phyloP scores from a whole-genome alignment of 768 basidiomycete genomes.

The Phylloporus arenicola region DNA sequence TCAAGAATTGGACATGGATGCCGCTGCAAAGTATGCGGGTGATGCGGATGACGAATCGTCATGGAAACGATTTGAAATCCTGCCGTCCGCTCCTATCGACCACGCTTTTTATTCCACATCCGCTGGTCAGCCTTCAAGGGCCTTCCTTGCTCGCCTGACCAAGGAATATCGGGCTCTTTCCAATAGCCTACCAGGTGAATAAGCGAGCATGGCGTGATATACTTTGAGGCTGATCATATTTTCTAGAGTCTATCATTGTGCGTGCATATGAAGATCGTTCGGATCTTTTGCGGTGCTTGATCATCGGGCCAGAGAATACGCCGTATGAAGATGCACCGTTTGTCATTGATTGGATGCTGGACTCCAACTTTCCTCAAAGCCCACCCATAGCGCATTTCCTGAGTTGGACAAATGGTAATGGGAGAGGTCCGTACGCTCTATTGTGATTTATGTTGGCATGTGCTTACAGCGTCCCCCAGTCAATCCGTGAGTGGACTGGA shows the following conservation, averaged over 20 bases:
- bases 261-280: slow-evolving; percentile 86
- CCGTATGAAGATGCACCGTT: slow-evolving; percentile 95
- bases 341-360: slow-evolving; percentile 90
- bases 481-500: slow-evolving; percentile 58
- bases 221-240: slow-evolving; percentile 5
- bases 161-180: slow-evolving; percentile 81
- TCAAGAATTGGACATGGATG: slow-evolving; percentile 26
- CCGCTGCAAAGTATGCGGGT: slow-evolving; percentile 22
- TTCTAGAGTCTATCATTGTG: slow-evolving; percentile 77
- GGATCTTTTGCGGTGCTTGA: slow-evolving; percentile 82
- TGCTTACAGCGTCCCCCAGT: slow-evolving; percentile 31
- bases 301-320: slow-evolving; percentile 89
- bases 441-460: not conserved
- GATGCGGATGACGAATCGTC: slow-evolving; percentile 35
- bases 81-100: slow-evolving; percentile 70
- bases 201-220: not conserved
- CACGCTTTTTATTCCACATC: slow-evolving; percentile 71
- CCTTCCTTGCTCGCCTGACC: slow-evolving; percentile 68
- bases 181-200: slow-evolving; percentile 75
- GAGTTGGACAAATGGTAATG: slow-evolving; percentile 93
- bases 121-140: slow-evolving; percentile 60
- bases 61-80: slow-evolving; percentile 82
- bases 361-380: slow-evolving; percentile 74
- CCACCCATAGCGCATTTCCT: slow-evolving; percentile 88
- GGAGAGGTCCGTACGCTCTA: slow-evolving; percentile 40